phyloP scores from a whole-genome alignment of 176 grass and related monocot genomes.

The Saccharum spontaneum region DNA sequence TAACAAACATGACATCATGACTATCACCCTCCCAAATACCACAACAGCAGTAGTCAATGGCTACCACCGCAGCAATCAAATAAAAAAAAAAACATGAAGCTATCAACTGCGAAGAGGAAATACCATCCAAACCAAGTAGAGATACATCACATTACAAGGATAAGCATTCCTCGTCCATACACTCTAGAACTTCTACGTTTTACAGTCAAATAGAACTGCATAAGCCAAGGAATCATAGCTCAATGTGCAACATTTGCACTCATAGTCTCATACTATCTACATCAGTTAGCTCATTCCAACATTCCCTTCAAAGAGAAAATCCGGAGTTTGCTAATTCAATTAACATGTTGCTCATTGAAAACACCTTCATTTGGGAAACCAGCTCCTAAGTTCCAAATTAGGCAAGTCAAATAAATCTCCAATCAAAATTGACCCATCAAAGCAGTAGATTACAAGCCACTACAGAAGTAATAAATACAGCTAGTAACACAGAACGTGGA shows the following conservation, averaged over 20 bases:
- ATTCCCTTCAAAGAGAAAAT: not conserved
- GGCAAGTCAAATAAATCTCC: not conserved
- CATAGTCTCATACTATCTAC: not conserved
- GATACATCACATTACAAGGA: not conserved
- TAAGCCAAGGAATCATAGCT: not conserved
- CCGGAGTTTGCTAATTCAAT: not conserved
- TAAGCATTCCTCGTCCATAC: not conserved
- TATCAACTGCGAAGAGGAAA: constrained; percentile 1
- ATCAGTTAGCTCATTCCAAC: not conserved
- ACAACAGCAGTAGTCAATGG: not conserved
- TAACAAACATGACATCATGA: not conserved
- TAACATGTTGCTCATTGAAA: not conserved
- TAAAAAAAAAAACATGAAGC: not conserved
- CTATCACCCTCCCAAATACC: not conserved
- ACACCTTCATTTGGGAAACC: not conserved
- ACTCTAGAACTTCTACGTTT: not conserved
- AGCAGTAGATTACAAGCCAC: not conserved
- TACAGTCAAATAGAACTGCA: not conserved
- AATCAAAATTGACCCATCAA: constrained; percentile 17
- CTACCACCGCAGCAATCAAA: not conserved
- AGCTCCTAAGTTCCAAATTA: not conserved
- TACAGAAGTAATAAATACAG: not conserved
- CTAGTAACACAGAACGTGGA: too few relatives aligned
- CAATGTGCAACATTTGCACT: not conserved
- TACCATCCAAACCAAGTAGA: not conserved